A percentile compares a stretch with the other conserved stretches of the same genome.
These are phyloP conservation scores for Malassezia slooffiae DNA, from an alignment of 1,284 basidiomycete genomes.

Conservation along the genomic window DNA sequence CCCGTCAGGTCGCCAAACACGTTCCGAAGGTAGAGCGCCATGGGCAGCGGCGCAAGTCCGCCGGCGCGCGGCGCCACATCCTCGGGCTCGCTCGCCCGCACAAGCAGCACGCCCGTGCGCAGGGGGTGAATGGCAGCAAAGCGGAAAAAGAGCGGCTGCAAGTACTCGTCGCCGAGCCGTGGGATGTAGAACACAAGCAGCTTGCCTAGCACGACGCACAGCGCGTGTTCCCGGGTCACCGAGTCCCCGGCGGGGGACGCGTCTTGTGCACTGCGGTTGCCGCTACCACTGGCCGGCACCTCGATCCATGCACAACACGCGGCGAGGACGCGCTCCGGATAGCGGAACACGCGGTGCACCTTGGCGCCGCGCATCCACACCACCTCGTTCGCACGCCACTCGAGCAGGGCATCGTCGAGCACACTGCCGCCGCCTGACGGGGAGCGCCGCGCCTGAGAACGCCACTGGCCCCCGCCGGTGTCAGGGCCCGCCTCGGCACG, in stretches of 20 bases:
- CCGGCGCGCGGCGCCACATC: slow-evolving; percentile 22
- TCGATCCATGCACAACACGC: slow-evolving; percentile 3
- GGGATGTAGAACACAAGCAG: slow-evolving; percentile 29
- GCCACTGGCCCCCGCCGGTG: slow-evolving; percentile 4
- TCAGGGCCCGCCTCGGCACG: slow-evolving; percentile 1
- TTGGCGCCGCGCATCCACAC: not conserved
- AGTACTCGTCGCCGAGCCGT: slow-evolving; percentile 22
- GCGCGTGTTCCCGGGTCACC: slow-evolving; percentile 12
- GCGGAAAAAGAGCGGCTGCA: slow-evolving; percentile 26
- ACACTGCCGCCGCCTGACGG: no score
- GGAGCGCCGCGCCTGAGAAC: not conserved
- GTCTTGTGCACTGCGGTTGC: no score
- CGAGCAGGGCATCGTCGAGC: not conserved
- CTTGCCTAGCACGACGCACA: slow-evolving; percentile 34
- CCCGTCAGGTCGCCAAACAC: slow-evolving; percentile 26
- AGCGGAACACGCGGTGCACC: not conserved
- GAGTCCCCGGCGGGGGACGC: no score
- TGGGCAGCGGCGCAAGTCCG: slow-evolving; percentile 16
- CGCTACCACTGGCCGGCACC: no score
- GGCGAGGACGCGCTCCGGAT: slow-evolving; percentile 7
- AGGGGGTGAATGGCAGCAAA: slow-evolving; percentile 22
- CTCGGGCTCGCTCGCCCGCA: slow-evolving; percentile 24
- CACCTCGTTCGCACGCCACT: not conserved
- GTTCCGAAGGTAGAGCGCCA: slow-evolving; percentile 31
- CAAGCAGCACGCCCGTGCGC: slow-evolving; percentile 25